Conservation (phyloP, 768 basidiomycete species). For the Tylopilus sp. region DNA sequence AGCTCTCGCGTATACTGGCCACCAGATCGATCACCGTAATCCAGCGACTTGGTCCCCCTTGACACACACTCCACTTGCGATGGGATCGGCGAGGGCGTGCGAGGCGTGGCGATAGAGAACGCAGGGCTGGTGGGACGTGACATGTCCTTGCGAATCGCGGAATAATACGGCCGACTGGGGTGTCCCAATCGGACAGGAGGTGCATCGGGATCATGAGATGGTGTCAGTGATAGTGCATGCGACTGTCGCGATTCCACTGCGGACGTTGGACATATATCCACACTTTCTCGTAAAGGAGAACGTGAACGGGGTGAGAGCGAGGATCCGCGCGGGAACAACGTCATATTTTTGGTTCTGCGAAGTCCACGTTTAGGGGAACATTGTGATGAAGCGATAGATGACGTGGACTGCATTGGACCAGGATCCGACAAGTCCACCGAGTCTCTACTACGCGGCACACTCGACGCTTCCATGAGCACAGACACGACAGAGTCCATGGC, state of each 20-base stretch:
- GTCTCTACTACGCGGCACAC: conserved; percentile 19
- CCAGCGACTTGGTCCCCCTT: conserved; percentile 34
- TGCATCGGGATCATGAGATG: conserved; percentile 20
- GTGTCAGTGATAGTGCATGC: conserved; percentile 15
- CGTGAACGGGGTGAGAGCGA: conserved; percentile 20
- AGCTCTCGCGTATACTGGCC: conserved; percentile 18
- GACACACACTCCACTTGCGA: conserved; percentile 22
- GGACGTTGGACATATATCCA: conserved; percentile 17
- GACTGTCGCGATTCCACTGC: conserved; percentile 20
- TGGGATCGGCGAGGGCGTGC: conserved; percentile 27
- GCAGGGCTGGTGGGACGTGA: conserved; percentile 39
- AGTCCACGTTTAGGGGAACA: conserved; percentile 33
- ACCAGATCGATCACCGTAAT: conserved; percentile 21
- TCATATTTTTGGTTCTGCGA: conserved; percentile 38
- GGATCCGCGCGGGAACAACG: conserved; percentile 28
- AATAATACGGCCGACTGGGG: conserved; percentile 52
- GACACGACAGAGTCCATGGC: conserved; percentile 20
- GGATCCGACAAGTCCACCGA: conserved; percentile 16
- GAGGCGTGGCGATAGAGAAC: conserved; percentile 23
- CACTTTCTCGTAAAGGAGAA: conserved; percentile 21
- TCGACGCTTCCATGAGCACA: conserved; percentile 20
- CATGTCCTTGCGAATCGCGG: conserved; percentile 48
- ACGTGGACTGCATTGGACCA: conserved; percentile 16
- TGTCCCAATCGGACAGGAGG: conserved; percentile 43
- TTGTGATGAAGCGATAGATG: conserved; percentile 24